Evolutionary conservation across 306 rosid species (phyloP), one percentile per base, ranked within the genome.

Genomic region (Phaseolus lunatus): DNA sequence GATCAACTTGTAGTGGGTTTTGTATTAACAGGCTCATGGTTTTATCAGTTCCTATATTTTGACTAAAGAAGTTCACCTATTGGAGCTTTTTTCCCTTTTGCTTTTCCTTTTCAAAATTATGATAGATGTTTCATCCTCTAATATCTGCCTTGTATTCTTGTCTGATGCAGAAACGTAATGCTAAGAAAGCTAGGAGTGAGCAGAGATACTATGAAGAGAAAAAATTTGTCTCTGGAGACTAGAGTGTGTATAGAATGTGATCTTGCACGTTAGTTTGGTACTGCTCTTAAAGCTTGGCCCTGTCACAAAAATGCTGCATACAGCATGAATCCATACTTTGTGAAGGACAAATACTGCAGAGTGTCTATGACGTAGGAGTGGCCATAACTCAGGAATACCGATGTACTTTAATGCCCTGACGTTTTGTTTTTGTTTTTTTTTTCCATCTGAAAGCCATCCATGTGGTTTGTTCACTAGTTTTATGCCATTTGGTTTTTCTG

Each of bases 191-290:
- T 1, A 87, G 33, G 50, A 93, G 98, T 14, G 99, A 96, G 84
- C 85, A 87, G 89, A 92, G 85, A 78, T 96, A 96, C 86, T 96
- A 96, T 41, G 93, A 89, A 64, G 90, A 90, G 71, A 96, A 90
- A 87, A 84, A 82, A 50, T 87, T 85, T 35, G 90, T 96, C 10
- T 79, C 90, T 22, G 99, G 99, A 79, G 98, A 96, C 56, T 96
- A 90, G 89, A 41, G 23, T 31, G 23, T 31, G 59, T 47, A 23
- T 62, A 72, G 81, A 81, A 50, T n/a, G 5, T 71, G 24, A 19
- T 73, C 16, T 14, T 59, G 78, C 61, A 43, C 41, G 48, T 49
- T 82, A 73, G 82, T 73, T 24, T 56, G 71, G 52, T 70, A 29
- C 62, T 68, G 80, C 67, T 52, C 43, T 48, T 56, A n/a, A 52